These are phyloP conservation scores for Phialophora expanda DNA, from an alignment of 2,329 filamentous ascomycete species.

Conservation along the genomic window DNA sequence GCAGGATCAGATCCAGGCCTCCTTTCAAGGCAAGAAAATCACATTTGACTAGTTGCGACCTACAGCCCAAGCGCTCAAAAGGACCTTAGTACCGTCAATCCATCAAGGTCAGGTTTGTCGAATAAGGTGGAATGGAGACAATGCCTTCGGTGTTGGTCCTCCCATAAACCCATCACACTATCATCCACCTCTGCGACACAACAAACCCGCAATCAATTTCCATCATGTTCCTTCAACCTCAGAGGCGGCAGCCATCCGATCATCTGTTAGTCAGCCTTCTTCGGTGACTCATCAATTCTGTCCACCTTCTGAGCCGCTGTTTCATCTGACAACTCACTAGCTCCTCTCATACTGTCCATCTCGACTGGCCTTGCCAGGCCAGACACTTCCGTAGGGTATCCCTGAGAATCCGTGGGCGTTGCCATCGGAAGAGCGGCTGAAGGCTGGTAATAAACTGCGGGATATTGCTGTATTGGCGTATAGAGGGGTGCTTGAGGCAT, in stretches of 20 bases:
- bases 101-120: not conserved
- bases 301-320: constrained; percentile 3
- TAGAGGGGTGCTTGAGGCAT: constrained; percentile 12
- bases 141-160: not conserved
- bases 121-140: not conserved
- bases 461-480: not conserved
- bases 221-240: not conserved
- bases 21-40: constrained; percentile 66
- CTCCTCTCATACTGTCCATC: constrained; percentile 18
- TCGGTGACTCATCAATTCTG: constrained; percentile 4
- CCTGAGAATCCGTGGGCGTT: not conserved
- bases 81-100: not conserved
- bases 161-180: not conserved
- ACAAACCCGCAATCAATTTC: not conserved
- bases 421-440: not conserved
- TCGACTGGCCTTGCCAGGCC: constrained; percentile 6
- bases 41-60: constrained; percentile 52
- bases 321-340: constrained; percentile 12
- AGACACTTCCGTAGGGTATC: constrained; percentile 11
- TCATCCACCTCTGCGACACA: not conserved
- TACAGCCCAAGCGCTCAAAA: not conserved
- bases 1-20: constrained; percentile 52
- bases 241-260: not conserved
- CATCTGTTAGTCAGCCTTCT: not conserved
- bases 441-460: not conserved